A percentile compares a stretch with the other conserved stretches of the same genome.
phyloP scores from a whole-genome alignment of 768 basidiomycete species.

The Xerocomus brunneocitrinus region DNA sequence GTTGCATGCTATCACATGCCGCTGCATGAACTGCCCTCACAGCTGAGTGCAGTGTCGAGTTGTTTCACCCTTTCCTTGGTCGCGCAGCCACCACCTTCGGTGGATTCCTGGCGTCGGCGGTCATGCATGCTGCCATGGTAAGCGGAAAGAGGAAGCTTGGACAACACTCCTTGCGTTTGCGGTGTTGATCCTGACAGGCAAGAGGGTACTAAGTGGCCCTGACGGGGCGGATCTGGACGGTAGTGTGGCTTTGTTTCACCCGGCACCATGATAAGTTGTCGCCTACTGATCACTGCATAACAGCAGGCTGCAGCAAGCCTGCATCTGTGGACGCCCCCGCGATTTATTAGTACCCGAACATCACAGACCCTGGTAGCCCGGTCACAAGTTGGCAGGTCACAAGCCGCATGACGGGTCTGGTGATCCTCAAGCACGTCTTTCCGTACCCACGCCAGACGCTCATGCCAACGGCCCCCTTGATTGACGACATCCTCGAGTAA shows the following conservation, averaged over 20 bases:
- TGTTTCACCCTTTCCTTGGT: conserved; percentile 18
- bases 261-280: conserved; percentile 6
- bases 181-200: conserved; percentile 42
- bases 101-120: conserved; percentile 51
- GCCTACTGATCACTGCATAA: too few relatives aligned
- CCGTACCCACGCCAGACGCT: neutral
- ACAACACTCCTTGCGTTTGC: conserved; percentile 47
- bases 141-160: conserved; percentile 45
- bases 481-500: neutral
- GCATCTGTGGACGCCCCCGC: too few relatives aligned
- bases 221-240: conserved; percentile 34
- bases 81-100: conserved; percentile 46
- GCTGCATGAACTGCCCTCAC: too few relatives aligned
- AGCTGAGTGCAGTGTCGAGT: conserved; percentile 18
- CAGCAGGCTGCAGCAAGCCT: too few relatives aligned
- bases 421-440: neutral
- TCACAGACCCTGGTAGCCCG: neutral
- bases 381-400: neutral
- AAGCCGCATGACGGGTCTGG: neutral
- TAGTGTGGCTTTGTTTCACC: conserved; percentile 23
- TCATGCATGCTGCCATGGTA: conserved; percentile 49
- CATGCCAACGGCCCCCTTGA: neutral
- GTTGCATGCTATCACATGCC: too few relatives aligned
- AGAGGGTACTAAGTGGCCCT: conserved; percentile 27
- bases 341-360: neutral